Conservation (phyloP, 2,329 filamentous ascomycete genomes). For the Bipolaris victoriae region DNA sequence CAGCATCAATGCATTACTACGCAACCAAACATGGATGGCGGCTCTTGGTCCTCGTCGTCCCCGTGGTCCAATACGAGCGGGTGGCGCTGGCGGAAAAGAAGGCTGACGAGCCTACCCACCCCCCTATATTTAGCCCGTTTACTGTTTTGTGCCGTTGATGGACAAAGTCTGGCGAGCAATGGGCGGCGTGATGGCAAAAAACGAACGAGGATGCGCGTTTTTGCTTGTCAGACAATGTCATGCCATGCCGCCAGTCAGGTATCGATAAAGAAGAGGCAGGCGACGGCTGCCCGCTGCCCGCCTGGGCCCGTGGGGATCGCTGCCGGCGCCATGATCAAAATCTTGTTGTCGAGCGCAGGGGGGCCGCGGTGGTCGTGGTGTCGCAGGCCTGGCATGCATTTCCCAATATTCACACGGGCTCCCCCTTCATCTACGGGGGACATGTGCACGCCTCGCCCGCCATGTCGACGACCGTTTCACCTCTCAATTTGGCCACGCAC, state of each 20-base stretch:
- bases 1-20: slow-evolving; percentile 16
- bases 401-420: slow-evolving; percentile 10
- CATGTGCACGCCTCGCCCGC: not conserved
- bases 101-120: not conserved
- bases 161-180: not conserved
- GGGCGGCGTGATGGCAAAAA: not conserved
- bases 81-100: slow-evolving; percentile 21
- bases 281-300: not conserved
- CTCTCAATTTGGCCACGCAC: not conserved
- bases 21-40: slow-evolving; percentile 23
- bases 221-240: not conserved
- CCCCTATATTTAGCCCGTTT: slow-evolving; percentile 31
- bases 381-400: slow-evolving; percentile 1
- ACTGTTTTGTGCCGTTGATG: slow-evolving; percentile 9
- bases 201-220: not conserved
- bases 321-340: not conserved
- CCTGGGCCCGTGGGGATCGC: slow-evolving; percentile 12
- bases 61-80: slow-evolving; percentile 22
- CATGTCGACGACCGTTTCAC: slow-evolving; percentile 8
- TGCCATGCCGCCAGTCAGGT: not conserved
- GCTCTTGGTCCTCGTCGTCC: slow-evolving; percentile 24
- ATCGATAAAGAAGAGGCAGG: slow-evolving; percentile 13
- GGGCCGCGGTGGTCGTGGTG: too few relatives aligned
- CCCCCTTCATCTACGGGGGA: slow-evolving; percentile 10
- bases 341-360: slow-evolving; percentile 7